These are phyloP conservation scores for Hypoxylon lenormandii DNA, from an alignment of 495 filamentous ascomycete species.

Conservation along the genomic window DNA sequence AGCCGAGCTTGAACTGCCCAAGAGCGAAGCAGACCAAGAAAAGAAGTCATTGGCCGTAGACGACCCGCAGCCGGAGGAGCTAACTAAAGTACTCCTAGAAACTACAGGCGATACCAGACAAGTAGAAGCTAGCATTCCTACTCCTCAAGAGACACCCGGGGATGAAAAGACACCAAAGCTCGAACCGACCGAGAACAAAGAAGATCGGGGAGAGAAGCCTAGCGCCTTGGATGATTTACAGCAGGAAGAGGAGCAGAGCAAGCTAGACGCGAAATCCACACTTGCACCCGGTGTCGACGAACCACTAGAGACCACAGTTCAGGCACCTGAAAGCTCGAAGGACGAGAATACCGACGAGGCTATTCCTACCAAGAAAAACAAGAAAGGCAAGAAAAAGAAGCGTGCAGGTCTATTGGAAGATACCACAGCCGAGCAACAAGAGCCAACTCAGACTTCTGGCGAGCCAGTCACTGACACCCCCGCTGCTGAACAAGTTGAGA, in stretches of 20 bases:
- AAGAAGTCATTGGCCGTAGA: no score
- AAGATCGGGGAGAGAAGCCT: background rate
- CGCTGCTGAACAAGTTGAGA: background rate
- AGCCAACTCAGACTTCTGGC: background rate
- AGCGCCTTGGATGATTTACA: conserved; percentile 11
- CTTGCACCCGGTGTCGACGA: background rate
- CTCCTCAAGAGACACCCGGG: conserved; percentile 5
- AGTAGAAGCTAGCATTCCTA: conserved; percentile 23
- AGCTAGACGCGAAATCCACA: conserved; percentile 8
- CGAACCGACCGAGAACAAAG: conserved; percentile 5
- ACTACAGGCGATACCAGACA: conserved; percentile 5
- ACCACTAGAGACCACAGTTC: background rate
- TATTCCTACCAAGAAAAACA: conserved; percentile 22
- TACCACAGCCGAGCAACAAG: conserved; percentile 1
- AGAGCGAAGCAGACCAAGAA: background rate
- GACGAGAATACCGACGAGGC: conserved; percentile 6
- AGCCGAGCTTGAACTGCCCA: conserved; percentile 10
- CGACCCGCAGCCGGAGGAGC: conserved; percentile 16
- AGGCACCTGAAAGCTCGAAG: conserved; percentile 7
- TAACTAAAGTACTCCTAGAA: conserved; percentile 3
- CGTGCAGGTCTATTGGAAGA: conserved; percentile 15
- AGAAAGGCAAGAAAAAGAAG: conserved; percentile 36
- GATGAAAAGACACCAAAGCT: conserved; percentile 7
- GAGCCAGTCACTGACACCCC: background rate
- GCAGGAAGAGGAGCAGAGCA: conserved; percentile 18